phyloP scores from a whole-genome alignment of 768 basidiomycete genomes.

The Terana coerulea region DNA sequence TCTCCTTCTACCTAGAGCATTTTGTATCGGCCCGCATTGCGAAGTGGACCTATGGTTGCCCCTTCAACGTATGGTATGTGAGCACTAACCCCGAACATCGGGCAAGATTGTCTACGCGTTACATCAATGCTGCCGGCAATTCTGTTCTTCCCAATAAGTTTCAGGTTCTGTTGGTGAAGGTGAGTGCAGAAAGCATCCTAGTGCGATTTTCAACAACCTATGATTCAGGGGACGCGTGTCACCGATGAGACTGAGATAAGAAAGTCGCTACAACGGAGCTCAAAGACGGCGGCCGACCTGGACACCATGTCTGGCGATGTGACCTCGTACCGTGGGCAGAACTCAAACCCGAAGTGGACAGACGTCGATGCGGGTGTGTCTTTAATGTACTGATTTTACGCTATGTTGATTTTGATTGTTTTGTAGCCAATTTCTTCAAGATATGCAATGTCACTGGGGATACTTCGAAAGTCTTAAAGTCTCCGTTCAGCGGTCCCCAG shows the following conservation, averaged over 20 bases:
- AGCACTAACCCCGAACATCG: not conserved
- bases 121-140: not conserved
- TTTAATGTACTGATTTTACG: not conserved
- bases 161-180: not conserved
- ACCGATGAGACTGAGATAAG: not conserved
- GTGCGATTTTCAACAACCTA: too few species aligned
- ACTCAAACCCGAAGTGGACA: slow-evolving; percentile 28
- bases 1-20: not conserved
- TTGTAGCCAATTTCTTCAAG: too few species aligned
- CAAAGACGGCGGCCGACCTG: not conserved
- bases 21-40: not conserved
- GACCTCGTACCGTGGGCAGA: slow-evolving; percentile 28
- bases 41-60: not conserved
- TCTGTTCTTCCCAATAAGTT: not conserved
- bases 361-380: slow-evolving; percentile 31
- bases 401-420: too few species aligned
- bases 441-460: too few species aligned
- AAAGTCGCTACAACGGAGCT: not conserved
- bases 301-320: not conserved
- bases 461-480: too few species aligned
- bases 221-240: not conserved
- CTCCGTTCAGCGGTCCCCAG: too few species aligned
- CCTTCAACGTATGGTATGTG: not conserved
- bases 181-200: not conserved
- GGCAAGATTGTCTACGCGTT: not conserved